Percentiles rank a stretch among this genome's conserved stretches.
phyloP scores from a whole-genome alignment of 371 early-diverging fungal genomes.

The Rhizopus microsporus region DNA sequence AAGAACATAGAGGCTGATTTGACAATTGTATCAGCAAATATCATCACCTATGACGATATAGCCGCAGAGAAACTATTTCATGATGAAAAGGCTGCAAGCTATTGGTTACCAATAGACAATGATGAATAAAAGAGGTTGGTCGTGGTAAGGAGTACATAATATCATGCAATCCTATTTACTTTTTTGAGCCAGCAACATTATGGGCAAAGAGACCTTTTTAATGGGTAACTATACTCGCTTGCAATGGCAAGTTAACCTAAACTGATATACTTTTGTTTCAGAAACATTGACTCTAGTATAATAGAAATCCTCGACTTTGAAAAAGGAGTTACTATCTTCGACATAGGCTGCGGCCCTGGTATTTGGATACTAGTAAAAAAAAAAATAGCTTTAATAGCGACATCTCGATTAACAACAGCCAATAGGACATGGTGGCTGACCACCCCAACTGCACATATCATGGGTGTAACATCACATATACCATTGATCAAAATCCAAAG shows the following conservation, averaged over 20 bases:
- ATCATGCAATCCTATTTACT: neutral
- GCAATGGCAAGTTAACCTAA: neutral
- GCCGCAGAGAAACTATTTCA: too few relatives aligned
- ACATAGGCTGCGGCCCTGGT: slow-evolving; percentile 58
- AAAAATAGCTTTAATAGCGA: too few relatives aligned
- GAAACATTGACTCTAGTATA: neutral
- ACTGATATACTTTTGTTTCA: neutral
- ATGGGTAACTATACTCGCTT: slow-evolving; percentile 18
- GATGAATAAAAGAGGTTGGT: slow-evolving; percentile 15
- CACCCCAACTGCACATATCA: slow-evolving; percentile 42
- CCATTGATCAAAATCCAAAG: slow-evolving; percentile 32
- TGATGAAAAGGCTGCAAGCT: slow-evolving; percentile 8
- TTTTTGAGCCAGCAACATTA: slow-evolving; percentile 26
- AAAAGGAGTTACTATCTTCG: slow-evolving; percentile 32
- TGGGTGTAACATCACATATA: slow-evolving; percentile 35
- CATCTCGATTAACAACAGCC: too few relatives aligned
- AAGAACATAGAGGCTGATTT: too few relatives aligned
- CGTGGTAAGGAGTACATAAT: slow-evolving; percentile 8
- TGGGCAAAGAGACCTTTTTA: slow-evolving; percentile 29
- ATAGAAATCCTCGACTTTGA: neutral
- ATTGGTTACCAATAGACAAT: slow-evolving; percentile 23
- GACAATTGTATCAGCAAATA: too few relatives aligned
- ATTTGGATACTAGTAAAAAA: slow-evolving; percentile 53
- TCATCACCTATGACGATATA: too few relatives aligned
- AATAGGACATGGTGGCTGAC: slow-evolving; percentile 17